phyloP scores from a whole-genome alignment of 495 filamentous ascomycete genomes.

The Trichoderma asperelloides region DNA sequence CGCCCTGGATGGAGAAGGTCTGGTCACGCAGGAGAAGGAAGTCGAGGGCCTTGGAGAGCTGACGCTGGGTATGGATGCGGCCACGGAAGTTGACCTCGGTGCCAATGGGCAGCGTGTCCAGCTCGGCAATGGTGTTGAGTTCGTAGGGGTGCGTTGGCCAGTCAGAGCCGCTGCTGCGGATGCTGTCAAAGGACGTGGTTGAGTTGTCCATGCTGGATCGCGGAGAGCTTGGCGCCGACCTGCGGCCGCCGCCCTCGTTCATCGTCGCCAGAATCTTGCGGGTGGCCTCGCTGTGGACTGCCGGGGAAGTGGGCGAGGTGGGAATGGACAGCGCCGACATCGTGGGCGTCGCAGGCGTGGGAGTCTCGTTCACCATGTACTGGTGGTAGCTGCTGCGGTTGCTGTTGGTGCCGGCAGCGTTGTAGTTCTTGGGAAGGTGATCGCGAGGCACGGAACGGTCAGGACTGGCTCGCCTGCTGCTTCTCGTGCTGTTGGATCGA shows the following conservation, averaged over 20 bases:
- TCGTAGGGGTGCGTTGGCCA: slow-evolving; percentile 1
- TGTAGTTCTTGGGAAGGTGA: background rate
- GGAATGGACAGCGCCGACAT: background rate
- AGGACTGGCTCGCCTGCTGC: background rate
- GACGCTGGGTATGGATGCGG: slow-evolving; percentile 74
- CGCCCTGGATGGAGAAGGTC: slow-evolving; percentile 72
- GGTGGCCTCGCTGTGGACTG: slow-evolving; percentile 1
- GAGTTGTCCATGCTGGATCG: background rate
- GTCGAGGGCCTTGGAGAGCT: slow-evolving; percentile 77
- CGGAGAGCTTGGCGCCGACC: slow-evolving; percentile 16
- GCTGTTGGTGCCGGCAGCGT: background rate
- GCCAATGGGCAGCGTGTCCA: slow-evolving; percentile 35
- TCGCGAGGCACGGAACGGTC: background rate
- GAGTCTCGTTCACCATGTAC: background rate
- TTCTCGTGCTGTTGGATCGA: background rate
- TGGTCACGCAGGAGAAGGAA: slow-evolving; percentile 84
- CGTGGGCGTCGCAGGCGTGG: background rate
- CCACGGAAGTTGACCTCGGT: slow-evolving; percentile 70
- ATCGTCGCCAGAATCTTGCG: slow-evolving; percentile 17
- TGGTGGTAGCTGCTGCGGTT: background rate
- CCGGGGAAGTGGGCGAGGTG: background rate
- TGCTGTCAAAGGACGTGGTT: slow-evolving; percentile 4
- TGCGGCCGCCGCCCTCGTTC: slow-evolving; percentile 18
- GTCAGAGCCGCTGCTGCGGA: slow-evolving; percentile 18
- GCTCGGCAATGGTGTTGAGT: slow-evolving; percentile 15